Base-by-base conservation (phyloP, 106 monocot species). In the Phalaenopsis equestris region DNA sequence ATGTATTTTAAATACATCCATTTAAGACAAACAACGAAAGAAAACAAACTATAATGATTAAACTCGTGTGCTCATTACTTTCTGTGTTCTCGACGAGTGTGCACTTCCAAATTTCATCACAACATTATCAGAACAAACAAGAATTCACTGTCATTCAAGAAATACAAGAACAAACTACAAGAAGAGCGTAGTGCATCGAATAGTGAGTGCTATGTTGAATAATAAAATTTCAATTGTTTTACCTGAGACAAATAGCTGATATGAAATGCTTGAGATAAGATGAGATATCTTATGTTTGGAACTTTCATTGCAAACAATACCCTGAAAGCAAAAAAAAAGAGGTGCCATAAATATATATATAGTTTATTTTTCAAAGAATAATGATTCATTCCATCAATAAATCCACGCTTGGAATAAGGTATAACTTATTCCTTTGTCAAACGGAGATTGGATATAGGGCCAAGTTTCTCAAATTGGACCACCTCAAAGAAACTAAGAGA, bases 241-340 rank as follows among this genome's bases (percentile, higher is more conserved):
- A 98, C 98, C 98, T 91, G 94, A 89, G 78, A 98, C n/a, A 85
- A 98, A 98, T 58, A 92, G 75, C 30, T 98, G 94, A 79, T 92
- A 92, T 47, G 98, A 90, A 81, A 83, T 73, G 74, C 84, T 90
- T 56, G 98, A 89, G 67, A 98, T 83, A 87, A 85, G 82, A 58
- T 94, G 86, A 75, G 98, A 94, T 61, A 98, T 81, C 55, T 84
- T 87, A 76, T 91, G 81, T 55, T 81, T 42, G 56, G 88, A 88
- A 57, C 94, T 84, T 85, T 94, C 92, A 81, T 70, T 80, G 41
- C 79, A 90, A 21, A 94, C 94, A 82, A 98, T 98, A 19, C 98
- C 98, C 98, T 98, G 85, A 38, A 46, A 79, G 11, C 61, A 46
- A 75, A 55, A 79, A 56, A 75, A 48, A 38, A 52, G 19, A 19